Conservation (phyloP, 1,139 yeast genomes). For the Protomyces arabidopsidicola region DNA sequence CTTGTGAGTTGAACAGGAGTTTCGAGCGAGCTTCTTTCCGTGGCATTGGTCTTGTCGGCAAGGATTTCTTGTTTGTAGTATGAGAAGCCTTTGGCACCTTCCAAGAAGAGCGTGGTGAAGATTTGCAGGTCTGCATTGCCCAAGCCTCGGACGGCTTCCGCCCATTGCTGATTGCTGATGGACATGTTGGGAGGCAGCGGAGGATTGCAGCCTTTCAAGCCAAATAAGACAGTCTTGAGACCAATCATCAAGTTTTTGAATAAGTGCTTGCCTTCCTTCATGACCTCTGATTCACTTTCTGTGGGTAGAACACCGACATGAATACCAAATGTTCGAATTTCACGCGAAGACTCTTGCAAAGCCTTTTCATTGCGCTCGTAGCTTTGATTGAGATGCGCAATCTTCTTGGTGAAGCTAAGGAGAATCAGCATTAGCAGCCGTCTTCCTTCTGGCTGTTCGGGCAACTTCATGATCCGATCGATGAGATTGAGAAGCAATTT, state of each 20-base stretch:
- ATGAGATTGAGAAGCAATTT: slow-evolving; percentile 80
- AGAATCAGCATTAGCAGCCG: slow-evolving; percentile 60
- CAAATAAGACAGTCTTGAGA: slow-evolving; percentile 82
- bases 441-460: slow-evolving; percentile 70
- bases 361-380: neutral
- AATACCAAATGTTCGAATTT: slow-evolving; percentile 4
- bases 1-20: slow-evolving; percentile 27
- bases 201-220: slow-evolving; percentile 85
- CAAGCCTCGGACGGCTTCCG: slow-evolving; percentile 77
- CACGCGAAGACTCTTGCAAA: neutral
- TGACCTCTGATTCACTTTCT: neutral
- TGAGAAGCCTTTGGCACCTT: slow-evolving; percentile 74
- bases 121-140: slow-evolving; percentile 78
- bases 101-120: slow-evolving; percentile 70
- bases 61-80: slow-evolving; percentile 56
- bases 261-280: slow-evolving; percentile 64
- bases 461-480: slow-evolving; percentile 79
- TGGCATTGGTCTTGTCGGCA: slow-evolving; percentile 30
- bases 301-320: neutral
- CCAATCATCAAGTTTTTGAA: slow-evolving; percentile 88
- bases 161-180: slow-evolving; percentile 57
- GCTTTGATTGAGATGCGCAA: slow-evolving; percentile 62
- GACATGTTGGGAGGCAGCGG: slow-evolving; percentile 51
- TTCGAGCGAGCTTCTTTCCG: slow-evolving; percentile 44
- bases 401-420: slow-evolving; percentile 81